phyloP scores from a whole-genome alignment of 106 monocot species.

The Vanilla planifolia region DNA sequence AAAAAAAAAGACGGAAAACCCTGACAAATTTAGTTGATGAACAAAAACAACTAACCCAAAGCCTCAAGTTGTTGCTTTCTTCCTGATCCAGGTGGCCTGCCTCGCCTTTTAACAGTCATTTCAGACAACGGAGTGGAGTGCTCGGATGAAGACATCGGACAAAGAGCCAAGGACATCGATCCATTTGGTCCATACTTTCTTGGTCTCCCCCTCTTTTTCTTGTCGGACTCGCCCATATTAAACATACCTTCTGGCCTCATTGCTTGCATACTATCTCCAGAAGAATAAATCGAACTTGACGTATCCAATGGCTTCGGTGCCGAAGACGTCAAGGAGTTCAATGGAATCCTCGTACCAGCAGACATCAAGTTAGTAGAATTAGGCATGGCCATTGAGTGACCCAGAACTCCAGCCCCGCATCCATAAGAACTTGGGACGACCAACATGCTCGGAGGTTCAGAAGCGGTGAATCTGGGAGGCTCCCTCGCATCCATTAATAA shows the following conservation, averaged over 20 bases:
- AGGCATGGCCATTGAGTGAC: conserved; percentile 17
- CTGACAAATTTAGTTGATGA: too few relatives aligned
- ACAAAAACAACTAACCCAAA: conserved; percentile 48
- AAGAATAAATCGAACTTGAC: conserved; percentile 9
- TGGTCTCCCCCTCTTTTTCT: conserved; percentile 70
- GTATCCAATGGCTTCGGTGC: conserved; percentile 20
- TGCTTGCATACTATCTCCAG: conserved; percentile 13
- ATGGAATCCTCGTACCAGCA: conserved; percentile 29
- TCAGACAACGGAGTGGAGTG: conserved; percentile 24
- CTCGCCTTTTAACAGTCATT: conserved; percentile 29
- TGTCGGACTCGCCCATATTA: conserved; percentile 34
- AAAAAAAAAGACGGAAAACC: too few relatives aligned
- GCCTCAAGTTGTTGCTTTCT: conserved; percentile 66
- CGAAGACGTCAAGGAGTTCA: conserved; percentile 15
- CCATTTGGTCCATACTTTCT: conserved; percentile 72
- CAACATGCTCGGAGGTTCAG: conserved; percentile 28
- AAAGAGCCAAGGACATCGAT: conserved; percentile 45
- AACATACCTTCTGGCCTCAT: conserved; percentile 15
- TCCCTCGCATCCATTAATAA: conserved; percentile 17
- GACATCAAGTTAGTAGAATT: conserved; percentile 21
- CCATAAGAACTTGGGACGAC: conserved; percentile 16
- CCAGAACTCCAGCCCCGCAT: conserved; percentile 1
- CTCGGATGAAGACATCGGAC: conserved; percentile 20
- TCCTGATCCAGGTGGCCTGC: conserved; percentile 63
- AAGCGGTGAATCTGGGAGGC: conserved; percentile 15